phyloP scores from a whole-genome alignment of 2,329 filamentous ascomycete species.

The Catunica adiposa region DNA sequence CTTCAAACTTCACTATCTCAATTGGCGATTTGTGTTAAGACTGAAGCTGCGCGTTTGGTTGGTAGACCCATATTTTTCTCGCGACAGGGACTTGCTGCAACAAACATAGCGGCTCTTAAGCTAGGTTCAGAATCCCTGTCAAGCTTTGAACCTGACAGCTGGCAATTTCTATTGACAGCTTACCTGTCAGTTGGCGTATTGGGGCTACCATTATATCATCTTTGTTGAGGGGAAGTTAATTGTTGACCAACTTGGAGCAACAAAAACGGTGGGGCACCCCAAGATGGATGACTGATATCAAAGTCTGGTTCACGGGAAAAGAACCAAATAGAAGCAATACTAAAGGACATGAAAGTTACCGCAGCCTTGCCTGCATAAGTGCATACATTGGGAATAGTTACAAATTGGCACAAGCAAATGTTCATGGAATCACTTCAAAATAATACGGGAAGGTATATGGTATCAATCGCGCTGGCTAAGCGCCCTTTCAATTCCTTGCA shows the following conservation, averaged over 20 bases:
- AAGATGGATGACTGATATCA: too few relatives aligned
- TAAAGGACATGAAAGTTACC: too few relatives aligned
- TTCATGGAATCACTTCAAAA: not conserved
- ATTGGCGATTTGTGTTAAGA: not conserved
- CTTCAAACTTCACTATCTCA: not conserved
- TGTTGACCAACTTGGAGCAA: too few relatives aligned
- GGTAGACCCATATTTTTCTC: not conserved
- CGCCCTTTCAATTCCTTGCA: slow-evolving; percentile 9
- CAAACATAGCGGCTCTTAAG: not conserved
- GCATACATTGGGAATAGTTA: too few relatives aligned
- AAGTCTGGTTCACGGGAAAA: too few relatives aligned
- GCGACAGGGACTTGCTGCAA: not conserved
- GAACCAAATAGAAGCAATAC: too few relatives aligned
- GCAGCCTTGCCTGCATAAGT: too few relatives aligned
- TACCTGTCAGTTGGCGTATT: too few relatives aligned
- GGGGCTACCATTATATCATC: too few relatives aligned
- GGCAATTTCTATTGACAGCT: not conserved
- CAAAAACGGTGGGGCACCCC: too few relatives aligned
- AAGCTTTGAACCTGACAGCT: not conserved
- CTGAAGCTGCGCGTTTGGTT: not conserved
- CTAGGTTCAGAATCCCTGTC: not conserved
- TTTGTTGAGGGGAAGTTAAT: too few relatives aligned
- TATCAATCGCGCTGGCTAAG: not conserved
- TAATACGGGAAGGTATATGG: not conserved
- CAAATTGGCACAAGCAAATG: too few relatives aligned